Evolutionary conservation across 1,284 basidiomycete genomes (phyloP).

Genomic region (Wallemia mellicola): DNA sequence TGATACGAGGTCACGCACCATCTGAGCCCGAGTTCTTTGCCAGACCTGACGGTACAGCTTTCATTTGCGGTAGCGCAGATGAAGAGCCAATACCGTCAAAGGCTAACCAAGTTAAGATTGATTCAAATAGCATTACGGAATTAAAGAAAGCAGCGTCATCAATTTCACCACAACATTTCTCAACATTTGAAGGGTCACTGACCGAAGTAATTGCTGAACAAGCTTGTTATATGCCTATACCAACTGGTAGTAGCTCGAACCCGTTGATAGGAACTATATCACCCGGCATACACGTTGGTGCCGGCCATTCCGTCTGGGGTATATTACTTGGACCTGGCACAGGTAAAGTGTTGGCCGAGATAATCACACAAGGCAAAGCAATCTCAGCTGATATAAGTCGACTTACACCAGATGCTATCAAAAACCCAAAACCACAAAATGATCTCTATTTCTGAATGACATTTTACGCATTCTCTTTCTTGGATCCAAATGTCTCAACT

Average conservation of each 20-base stretch:
- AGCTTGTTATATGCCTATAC: constrained; percentile 16
- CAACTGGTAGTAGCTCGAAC: constrained; percentile 10
- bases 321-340: constrained; percentile 11
- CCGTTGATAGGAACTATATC: constrained; percentile 12
- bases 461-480: background rate
- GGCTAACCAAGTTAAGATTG: constrained; percentile 12
- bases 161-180: constrained; percentile 12
- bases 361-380: constrained; percentile 14
- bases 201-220: constrained; percentile 11
- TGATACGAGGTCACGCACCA: constrained; percentile 4
- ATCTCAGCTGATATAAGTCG: constrained; percentile 13
- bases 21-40: constrained; percentile 10
- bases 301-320: constrained; percentile 15
- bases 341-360: constrained; percentile 14
- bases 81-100: constrained; percentile 11
- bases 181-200: constrained; percentile 4
- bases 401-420: constrained; percentile 7
- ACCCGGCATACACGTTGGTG: constrained; percentile 12
- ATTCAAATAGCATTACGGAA: constrained; percentile 7
- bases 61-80: constrained; percentile 15
- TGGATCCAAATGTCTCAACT: background rate
- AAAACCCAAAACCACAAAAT: background rate
- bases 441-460: background rate
- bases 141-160: constrained; percentile 12
- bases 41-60: constrained; percentile 7